Evolutionary conservation across 2,329 filamentous ascomycete species (phyloP).

Genomic region (Atkinsonella texensis): DNA sequence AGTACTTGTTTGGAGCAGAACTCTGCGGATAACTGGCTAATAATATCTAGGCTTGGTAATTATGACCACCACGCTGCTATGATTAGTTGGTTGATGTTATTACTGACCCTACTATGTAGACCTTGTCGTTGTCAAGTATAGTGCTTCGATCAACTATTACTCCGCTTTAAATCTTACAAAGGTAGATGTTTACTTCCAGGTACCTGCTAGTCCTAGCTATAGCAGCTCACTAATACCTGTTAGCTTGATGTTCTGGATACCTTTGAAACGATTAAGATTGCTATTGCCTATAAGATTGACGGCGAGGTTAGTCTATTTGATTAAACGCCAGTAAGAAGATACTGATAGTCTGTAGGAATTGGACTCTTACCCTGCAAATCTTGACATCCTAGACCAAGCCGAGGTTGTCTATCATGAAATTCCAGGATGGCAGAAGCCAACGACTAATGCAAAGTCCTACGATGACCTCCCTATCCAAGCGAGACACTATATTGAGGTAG

Average conservation of each 20-base stretch:
- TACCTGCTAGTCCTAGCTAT: slow-evolving; percentile 9
- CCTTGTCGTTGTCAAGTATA: slow-evolving; percentile 58
- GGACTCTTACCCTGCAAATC: slow-evolving; percentile 51
- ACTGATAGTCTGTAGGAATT: slow-evolving; percentile 14
- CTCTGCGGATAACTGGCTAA: slow-evolving; percentile 9
- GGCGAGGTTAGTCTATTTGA: slow-evolving; percentile 14
- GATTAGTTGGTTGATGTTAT: neutral
- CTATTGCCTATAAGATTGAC: slow-evolving; percentile 50
- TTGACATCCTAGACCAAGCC: slow-evolving; percentile 43
- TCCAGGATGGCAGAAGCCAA: slow-evolving; percentile 56
- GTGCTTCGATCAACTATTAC: slow-evolving; percentile 51
- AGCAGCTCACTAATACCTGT: neutral
- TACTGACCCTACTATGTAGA: slow-evolving; percentile 25
- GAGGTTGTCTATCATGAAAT: slow-evolving; percentile 58
- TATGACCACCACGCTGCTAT: slow-evolving; percentile 18
- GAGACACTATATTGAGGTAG: slow-evolving; percentile 47
- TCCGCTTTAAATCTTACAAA: slow-evolving; percentile 48
- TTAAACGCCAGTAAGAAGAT: slow-evolving; percentile 12
- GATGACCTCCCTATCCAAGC: slow-evolving; percentile 52
- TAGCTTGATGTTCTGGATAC: slow-evolving; percentile 47
- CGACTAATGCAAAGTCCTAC: slow-evolving; percentile 45
- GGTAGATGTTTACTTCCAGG: slow-evolving; percentile 9
- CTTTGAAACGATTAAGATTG: slow-evolving; percentile 64
- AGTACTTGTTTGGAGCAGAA: slow-evolving; percentile 8
- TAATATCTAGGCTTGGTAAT: slow-evolving; percentile 15